phyloP scores from a whole-genome alignment of 768 basidiomycete species.

The Kwoniella mangroviensis region DNA sequence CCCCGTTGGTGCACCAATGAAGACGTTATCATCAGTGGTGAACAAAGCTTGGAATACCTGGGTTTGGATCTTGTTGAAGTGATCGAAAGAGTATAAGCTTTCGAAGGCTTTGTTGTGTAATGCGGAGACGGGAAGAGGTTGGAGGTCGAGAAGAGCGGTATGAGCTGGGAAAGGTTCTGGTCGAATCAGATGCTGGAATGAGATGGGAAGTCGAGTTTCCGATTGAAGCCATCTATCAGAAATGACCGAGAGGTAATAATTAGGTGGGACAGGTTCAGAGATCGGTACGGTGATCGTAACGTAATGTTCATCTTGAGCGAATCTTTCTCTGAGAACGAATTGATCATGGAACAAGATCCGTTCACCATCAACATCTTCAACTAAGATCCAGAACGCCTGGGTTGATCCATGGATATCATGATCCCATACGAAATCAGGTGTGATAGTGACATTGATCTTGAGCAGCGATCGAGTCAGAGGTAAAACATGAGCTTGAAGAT shows the following conservation, averaged over 20 bases:
- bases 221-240: slow-evolving; percentile 96
- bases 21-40: slow-evolving; percentile 93
- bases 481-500: slow-evolving; percentile 94
- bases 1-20: slow-evolving; percentile 94
- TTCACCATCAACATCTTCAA: slow-evolving; percentile 97
- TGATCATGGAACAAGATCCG: slow-evolving; percentile 92
- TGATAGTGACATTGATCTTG: slow-evolving; percentile 88
- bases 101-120: slow-evolving; percentile 94
- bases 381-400: slow-evolving; percentile 89
- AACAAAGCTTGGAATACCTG: slow-evolving; percentile 99
- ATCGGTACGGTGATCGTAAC: slow-evolving; percentile 94
- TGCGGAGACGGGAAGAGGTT: slow-evolving; percentile 83
- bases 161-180: slow-evolving; percentile 95
- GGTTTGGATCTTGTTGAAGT: slow-evolving; percentile 98
- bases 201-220: slow-evolving; percentile 90
- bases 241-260: slow-evolving; percentile 93
- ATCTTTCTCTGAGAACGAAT: slow-evolving; percentile 88
- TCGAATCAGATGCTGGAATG: slow-evolving; percentile 96
- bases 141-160: slow-evolving; percentile 90
- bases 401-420: slow-evolving; percentile 86
- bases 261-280: slow-evolving; percentile 95
- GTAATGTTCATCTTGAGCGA: slow-evolving; percentile 90
- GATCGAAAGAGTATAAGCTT: slow-evolving; percentile 78
- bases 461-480: slow-evolving; percentile 93
- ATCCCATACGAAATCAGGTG: slow-evolving; percentile 98